phyloP scores from a whole-genome alignment of 768 basidiomycete genomes.

The Dendrothele bispora region DNA sequence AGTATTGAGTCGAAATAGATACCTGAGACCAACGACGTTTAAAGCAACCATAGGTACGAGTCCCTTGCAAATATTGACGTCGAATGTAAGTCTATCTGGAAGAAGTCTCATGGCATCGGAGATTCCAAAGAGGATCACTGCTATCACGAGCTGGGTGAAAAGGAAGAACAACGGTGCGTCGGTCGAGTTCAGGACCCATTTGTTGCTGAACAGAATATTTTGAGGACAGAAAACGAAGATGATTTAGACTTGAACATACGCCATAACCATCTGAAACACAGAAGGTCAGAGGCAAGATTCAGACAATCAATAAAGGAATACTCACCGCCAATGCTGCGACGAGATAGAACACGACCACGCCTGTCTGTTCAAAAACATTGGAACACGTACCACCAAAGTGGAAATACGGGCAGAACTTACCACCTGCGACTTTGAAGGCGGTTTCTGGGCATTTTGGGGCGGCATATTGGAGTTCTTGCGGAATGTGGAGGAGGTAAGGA shows the following conservation, averaged over 20 bases:
- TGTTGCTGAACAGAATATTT: conserved; percentile 42
- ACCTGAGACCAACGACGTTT: conserved; percentile 86
- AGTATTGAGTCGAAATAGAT: conserved; percentile 10
- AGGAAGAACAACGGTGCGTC: conserved; percentile 67
- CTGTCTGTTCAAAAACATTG: conserved; percentile 61
- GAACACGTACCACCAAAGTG: conserved; percentile 7
- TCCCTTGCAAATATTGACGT: conserved; percentile 65
- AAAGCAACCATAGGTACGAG: conserved; percentile 73
- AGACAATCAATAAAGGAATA: conserved; percentile 17
- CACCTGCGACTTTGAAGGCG: conserved; percentile 35
- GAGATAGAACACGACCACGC: conserved; percentile 83
- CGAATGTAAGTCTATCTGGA: conserved; percentile 65
- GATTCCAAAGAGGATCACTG: conserved; percentile 58
- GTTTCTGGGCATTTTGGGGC: conserved; percentile 26
- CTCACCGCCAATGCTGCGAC: conserved; percentile 85
- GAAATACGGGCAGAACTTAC: background rate
- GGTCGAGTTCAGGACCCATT: conserved; percentile 66
- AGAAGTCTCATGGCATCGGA: conserved; percentile 63
- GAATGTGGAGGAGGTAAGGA: too few relatives aligned
- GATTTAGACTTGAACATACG: conserved; percentile 42
- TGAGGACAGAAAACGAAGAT: background rate
- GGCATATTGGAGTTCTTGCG: conserved; percentile 18
- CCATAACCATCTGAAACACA: conserved; percentile 79
- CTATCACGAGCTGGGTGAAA: conserved; percentile 60
- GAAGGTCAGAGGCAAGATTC: background rate